These are phyloP conservation scores for Hanseniaspora valbyensis DNA, from an alignment of 805 yeast species.

Conservation along the genomic window DNA sequence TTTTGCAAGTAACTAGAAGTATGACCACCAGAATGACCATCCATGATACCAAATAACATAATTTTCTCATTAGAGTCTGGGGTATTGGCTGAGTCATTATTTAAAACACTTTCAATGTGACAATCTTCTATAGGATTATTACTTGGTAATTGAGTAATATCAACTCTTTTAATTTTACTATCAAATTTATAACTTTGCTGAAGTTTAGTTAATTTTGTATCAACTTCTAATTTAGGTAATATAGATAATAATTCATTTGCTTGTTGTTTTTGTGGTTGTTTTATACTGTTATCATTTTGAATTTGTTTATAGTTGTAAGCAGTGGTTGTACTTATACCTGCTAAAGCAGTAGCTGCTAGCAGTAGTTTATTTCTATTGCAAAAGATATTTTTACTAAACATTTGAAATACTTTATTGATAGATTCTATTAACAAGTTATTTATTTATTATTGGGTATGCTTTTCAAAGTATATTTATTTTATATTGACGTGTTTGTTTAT, in stretches of 20 bases:
- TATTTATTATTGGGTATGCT: no score
- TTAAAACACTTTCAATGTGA: constrained; percentile 69
- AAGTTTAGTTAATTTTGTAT: constrained; percentile 51
- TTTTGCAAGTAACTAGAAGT: constrained; percentile 81
- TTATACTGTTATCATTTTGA: background rate
- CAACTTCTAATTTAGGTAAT: constrained; percentile 59
- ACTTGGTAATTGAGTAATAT: constrained; percentile 77
- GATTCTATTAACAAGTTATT: no score
- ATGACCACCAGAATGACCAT: constrained; percentile 96
- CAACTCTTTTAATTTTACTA: constrained; percentile 77
- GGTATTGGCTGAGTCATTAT: constrained; percentile 30
- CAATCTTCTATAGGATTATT: constrained; percentile 94
- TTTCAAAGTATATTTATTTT: no score
- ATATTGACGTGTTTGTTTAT: no score
- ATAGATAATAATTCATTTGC: constrained; percentile 34
- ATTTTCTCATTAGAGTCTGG: constrained; percentile 59
- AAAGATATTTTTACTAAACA: background rate
- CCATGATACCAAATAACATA: constrained; percentile 92
- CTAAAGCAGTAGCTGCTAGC: background rate
- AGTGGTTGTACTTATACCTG: background rate
- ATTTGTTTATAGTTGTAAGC: background rate
- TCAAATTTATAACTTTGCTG: constrained; percentile 75
- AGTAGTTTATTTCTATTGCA: background rate
- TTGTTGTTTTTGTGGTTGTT: background rate
- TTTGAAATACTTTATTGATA: no score